Base-by-base conservation (phyloP, 306 rosid genomes). In the Dryas alaskensis region DNA sequence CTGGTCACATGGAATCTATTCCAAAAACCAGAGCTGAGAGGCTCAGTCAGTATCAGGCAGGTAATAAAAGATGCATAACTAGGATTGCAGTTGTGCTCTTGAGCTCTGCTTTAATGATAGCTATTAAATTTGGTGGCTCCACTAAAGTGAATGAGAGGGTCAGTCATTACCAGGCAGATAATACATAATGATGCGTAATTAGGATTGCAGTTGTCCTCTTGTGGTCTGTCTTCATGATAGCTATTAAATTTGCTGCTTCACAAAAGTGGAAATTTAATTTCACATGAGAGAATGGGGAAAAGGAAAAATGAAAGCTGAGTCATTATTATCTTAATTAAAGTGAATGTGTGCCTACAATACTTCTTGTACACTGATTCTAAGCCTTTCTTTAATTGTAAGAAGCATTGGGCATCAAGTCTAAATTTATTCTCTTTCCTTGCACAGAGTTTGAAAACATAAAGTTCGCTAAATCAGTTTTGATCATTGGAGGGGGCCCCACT, bases 401-500 rank as follows among this genome's bases (percentile, higher is more conserved):
- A 37, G 45, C 70, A 17, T 11, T 10, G 3, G 43, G 39, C 58
- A 48, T 48, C 60, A 46, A 60, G 60, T 31, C 48, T 72, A 27
- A 62, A 8, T 43, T 57, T 50, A 48, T 53, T 57, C 22, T 48
- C 6, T 57, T 57, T 69, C 52, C 39, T 37, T 51, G 31, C 46
- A 43, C 85, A 84, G 85, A 78, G 47, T 81, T 13, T 17, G 76
- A 72, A 51, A 79, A 76, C 79, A 83, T 83, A 11, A 71, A 72
- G 44, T 80, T 79, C 16, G 74, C 81, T 25, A 27, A n/a, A 52
- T 31, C 86, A 22, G 37, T 83, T 76, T 58, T 83, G 72, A 75
- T 83, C 10, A 46, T 79, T 12, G 86, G 86, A 61, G 86, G 86
- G n/a, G 86, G 84, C 43, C 86, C 84, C 0, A 79, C 86, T 25